Evolutionary conservation across 2,329 filamentous ascomycete genomes (phyloP).

Genomic region (Cercospora beticola): DNA sequence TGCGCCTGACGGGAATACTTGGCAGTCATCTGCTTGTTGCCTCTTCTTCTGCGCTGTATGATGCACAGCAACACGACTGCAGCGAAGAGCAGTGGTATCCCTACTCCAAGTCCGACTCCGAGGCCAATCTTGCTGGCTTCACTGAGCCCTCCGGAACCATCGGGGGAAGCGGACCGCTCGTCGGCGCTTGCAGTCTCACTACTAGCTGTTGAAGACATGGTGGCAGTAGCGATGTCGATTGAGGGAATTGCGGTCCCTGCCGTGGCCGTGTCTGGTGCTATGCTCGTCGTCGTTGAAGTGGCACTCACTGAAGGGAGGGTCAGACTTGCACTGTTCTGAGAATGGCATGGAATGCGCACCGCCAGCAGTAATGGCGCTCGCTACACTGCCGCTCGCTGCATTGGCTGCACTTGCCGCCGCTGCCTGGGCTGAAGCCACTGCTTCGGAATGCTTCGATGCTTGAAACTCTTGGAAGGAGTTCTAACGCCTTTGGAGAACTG

Average conservation of each 20-base stretch:
- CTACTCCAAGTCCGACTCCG: constrained; percentile 22
- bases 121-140: constrained; percentile 23
- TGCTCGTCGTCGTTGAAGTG: background rate
- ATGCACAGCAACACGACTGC: constrained; percentile 15
- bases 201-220: background rate
- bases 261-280: background rate
- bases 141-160: constrained; percentile 9
- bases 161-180: background rate
- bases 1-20: constrained; percentile 19
- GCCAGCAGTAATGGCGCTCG: background rate
- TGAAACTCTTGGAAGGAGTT: background rate
- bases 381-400: background rate
- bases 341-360: background rate
- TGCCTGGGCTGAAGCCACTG: background rate
- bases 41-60: constrained; percentile 14
- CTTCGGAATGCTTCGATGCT: background rate
- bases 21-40: constrained; percentile 1
- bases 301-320: background rate
- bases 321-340: background rate
- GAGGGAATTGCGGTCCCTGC: background rate
- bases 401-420: constrained; percentile 3
- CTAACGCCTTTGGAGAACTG: background rate
- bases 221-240: background rate
- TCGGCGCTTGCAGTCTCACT: background rate
- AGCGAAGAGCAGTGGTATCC: constrained; percentile 17